Evolutionary conservation across 192 early-diverging fungal species (phyloP), one percentile per base, ranked within the genome.

Genomic region (Coemansia furcata): DNA sequence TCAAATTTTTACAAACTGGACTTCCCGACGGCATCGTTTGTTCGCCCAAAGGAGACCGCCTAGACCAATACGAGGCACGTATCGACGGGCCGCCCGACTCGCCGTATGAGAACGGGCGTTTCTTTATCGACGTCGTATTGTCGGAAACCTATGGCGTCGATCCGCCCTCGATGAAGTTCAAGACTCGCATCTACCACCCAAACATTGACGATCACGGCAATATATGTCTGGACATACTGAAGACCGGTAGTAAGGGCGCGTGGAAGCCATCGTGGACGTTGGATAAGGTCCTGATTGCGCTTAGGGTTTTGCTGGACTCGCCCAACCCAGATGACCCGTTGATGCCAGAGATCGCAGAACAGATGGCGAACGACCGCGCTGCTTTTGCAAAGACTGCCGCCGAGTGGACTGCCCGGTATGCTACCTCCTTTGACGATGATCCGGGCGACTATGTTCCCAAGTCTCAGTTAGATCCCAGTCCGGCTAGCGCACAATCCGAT

Each of bases 251-350:
- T 19, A 77, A 80, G 43, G 88, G 89, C n/a, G 68, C 72, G 17
- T 93, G 92, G 92, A 74, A 69, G n/a, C 91, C 92, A 0, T 84
- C 89, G 6, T 77, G 88, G 58, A 92, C 83, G 26, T 55, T 93
- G 29, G 66, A 70, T 2, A 90, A 85, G 11, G 84, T 90, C 0
- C 72, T 93, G 8, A 69, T 86, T 2, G 86, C 89, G 0, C 60
- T 93, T 19, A 59, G 73, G 2, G 58, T 86, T 42, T 68, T 93
- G 29, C 77, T 93, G 59, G 86, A 71, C 2, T 68, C 72, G 17
- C 91, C 91, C 0, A 93, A 93, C 43, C 89, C 90, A 5, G 83
- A 93, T 35, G 92, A 93, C 62, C 92, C 92, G 39, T 68, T 93
- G 36, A 71, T 87, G 44, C 80, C 86, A 7, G 91, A 93, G n/a